Evolutionary conservation across 225 moss, liverwort and hornwort genomes (phyloP).

Genomic region (Straminergon stramineum): DNA sequence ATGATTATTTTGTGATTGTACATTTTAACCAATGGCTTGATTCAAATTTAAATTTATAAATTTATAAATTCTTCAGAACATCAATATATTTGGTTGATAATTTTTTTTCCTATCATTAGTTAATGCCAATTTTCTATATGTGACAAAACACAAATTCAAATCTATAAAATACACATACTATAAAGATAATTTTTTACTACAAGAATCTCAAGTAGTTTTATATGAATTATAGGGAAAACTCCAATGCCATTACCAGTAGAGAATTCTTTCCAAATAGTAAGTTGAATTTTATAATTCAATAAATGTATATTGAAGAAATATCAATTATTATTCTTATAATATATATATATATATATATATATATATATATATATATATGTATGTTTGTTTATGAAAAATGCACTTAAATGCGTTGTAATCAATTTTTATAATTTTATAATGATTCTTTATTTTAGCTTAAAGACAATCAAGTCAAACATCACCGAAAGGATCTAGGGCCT

Average conservation of each 20-base stretch:
- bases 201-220: not conserved
- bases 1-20: not conserved
- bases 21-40: too few species aligned
- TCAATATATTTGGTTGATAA: too few species aligned
- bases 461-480: constrained; percentile 3
- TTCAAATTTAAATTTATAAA: not conserved
- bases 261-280: constrained; percentile 9
- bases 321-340: too few species aligned
- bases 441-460: not conserved
- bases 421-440: not conserved
- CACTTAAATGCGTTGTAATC: not conserved
- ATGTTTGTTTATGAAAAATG: not conserved
- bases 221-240: not conserved
- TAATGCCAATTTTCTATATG: not conserved
- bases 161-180: too few species aligned
- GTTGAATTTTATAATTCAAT: not conserved
- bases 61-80: not conserved
- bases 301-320: not conserved
- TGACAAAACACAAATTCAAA: too few species aligned
- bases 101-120: too few species aligned
- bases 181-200: too few species aligned
- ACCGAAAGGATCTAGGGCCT: constrained; percentile 28
- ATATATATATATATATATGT: not conserved
- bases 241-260: constrained; percentile 22
- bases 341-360: not conserved